Conservation (phyloP, 2,329 filamentous ascomycete species). For the Alternaria tenuissima region DNA sequence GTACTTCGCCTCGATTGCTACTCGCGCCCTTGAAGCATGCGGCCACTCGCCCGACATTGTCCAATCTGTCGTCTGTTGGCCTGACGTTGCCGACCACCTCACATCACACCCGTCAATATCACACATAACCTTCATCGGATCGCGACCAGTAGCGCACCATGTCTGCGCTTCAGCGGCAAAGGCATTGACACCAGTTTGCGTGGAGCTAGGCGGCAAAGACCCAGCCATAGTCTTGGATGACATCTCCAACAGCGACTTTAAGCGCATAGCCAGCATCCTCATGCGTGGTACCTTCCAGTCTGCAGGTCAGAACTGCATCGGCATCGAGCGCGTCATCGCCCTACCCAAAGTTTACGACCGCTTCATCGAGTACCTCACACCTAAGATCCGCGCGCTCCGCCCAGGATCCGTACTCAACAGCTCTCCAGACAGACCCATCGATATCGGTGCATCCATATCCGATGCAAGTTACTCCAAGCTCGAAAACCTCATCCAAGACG, state of each 20-base stretch:
- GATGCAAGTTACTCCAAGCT: constrained; percentile 76
- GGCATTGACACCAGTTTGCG: constrained; percentile 83
- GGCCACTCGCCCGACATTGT: constrained; percentile 83
- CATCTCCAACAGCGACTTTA: constrained; percentile 67
- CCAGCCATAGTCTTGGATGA: constrained; percentile 90
- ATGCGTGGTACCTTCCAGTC: constrained; percentile 95
- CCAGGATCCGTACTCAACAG: constrained; percentile 73
- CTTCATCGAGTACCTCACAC: constrained; percentile 74
- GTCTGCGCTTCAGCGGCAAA: constrained; percentile 88
- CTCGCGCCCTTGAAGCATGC: constrained; percentile 80
- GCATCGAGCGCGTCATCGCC: constrained; percentile 91
- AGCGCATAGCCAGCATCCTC: constrained; percentile 79
- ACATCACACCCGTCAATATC: constrained; percentile 84
- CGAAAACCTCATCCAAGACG: constrained; percentile 78
- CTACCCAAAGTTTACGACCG: constrained; percentile 77
- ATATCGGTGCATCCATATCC: constrained; percentile 92
- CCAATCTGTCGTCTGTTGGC: constrained; percentile 88
- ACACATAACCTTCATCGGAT: constrained; percentile 97
- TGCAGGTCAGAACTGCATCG: constrained; percentile 96
- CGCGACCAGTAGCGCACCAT: constrained; percentile 82
- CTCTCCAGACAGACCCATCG: constrained; percentile 60
- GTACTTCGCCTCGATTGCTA: constrained; percentile 83
- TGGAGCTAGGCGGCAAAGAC: constrained; percentile 95
- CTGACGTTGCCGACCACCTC: constrained; percentile 78
- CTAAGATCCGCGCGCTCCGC: constrained; percentile 76